phyloP scores from a whole-genome alignment of 352 stramenopile species.

The Pelagophyceae sp. region DNA sequence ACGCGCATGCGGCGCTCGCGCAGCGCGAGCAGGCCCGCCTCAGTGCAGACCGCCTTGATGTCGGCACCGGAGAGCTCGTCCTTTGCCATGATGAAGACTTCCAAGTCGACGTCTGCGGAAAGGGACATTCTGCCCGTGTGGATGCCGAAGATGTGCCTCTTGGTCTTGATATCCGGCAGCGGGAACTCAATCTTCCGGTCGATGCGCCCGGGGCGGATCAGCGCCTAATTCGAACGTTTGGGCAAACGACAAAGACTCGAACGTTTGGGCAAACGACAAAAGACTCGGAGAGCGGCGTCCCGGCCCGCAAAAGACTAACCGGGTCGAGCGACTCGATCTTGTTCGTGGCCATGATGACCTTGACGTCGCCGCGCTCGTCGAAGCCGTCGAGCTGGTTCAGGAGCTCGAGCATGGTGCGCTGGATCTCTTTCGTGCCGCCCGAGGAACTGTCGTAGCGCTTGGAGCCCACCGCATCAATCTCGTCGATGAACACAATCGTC shows the following conservation, averaged over 20 bases:
- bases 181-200: constrained; percentile 99
- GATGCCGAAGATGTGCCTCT: constrained; percentile 99
- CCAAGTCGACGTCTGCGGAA: constrained; percentile 94
- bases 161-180: constrained; percentile 97
- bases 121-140: constrained; percentile 97
- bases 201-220: constrained; percentile 98
- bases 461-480: constrained; percentile 98
- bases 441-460: constrained; percentile 98
- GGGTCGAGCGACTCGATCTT: constrained; percentile 97
- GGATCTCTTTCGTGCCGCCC: constrained; percentile 95
- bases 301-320: no score
- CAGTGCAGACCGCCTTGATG: constrained; percentile 99
- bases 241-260: no score
- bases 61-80: constrained; percentile 99
- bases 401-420: constrained; percentile 99
- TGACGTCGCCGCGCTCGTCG: constrained; percentile 97
- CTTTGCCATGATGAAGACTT: constrained; percentile 99
- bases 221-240: no score
- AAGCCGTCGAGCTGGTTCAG: constrained; percentile 99
- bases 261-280: no score
- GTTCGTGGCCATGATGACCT: constrained; percentile 99
- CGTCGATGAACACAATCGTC: constrained; percentile 99
- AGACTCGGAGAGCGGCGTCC: no score
- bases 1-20: constrained; percentile 98
- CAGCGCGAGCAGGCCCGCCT: constrained; percentile 95